Evolutionary conservation across 2,329 filamentous ascomycete genomes (phyloP).

Genomic region (Curvularia eragrostidis): DNA sequence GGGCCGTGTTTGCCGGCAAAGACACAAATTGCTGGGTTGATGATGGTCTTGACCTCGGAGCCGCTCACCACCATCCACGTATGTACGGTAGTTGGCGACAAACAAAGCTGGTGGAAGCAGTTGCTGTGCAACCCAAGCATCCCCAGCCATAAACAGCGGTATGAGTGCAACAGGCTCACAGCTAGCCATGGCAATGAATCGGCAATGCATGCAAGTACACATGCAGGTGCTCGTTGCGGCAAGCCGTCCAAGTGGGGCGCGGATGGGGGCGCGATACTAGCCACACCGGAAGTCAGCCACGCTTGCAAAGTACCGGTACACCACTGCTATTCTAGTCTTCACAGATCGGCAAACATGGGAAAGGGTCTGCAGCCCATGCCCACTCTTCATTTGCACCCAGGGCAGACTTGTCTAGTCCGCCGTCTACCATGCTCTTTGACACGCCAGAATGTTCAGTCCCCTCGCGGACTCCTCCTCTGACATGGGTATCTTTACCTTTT

Average conservation of each 20-base stretch:
- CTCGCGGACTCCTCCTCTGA: no score
- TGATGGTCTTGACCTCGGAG: background rate
- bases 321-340: background rate
- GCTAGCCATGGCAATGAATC: background rate
- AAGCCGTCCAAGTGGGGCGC: background rate
- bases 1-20: conserved; percentile 3
- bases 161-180: background rate
- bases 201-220: background rate
- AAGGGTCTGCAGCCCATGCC: background rate
- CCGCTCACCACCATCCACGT: background rate
- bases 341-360: background rate
- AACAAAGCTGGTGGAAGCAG: background rate
- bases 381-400: background rate
- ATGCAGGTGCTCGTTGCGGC: conserved; percentile 5
- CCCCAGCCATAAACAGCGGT: background rate
- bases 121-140: background rate
- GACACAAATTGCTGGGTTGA: background rate
- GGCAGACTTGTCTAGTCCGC: background rate
- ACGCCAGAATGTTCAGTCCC: background rate
- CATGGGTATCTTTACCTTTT: no score
- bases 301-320: background rate
- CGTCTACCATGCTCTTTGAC: background rate
- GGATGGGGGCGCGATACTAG: background rate
- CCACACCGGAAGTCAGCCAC: conserved; percentile 5
- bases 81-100: background rate